Evolutionary conservation across 164 flowering plant genomes (phyloP), one percentile per base, ranked within the genome.

Genomic region (Tinospora cordifolia): DNA sequence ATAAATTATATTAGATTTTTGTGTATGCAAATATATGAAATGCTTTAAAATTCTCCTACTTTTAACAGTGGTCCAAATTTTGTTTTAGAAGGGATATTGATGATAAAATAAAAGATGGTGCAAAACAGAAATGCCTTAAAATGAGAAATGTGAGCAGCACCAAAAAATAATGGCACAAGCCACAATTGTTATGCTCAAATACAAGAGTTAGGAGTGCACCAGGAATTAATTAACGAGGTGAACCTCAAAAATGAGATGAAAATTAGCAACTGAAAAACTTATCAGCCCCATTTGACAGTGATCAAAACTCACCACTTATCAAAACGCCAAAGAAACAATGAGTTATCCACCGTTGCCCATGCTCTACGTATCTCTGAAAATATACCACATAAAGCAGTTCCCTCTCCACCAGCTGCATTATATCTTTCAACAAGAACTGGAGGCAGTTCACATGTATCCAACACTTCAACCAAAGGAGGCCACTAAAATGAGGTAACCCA

Each of bases 341-440:
- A 87, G 73, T 89, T 91, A 77, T 95, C 99, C 2, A 95, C 98
- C 0, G 99, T 87, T 63, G 98, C 99, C 99, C 99, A 95, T 49
- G 98, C 99, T 76, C 99, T 81, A 21, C 92, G 88, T 74, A 95
- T 92, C 77, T 95, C 98, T 4, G 99, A 94, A 83, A 95, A 95
- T 75, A 95, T 85, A 68, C 99, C 99, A 84, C 99, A 95, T 62
- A 95, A 78, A 36, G 99, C 97, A 40, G 90, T 90, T 66, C 98
- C 99, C 74, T 95, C 99, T 15, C 99, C 98, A 76, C 98, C 96
- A 69, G 97, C 90, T 41, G 90, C 90, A 85, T 89, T 91, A 64
- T 95, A 95, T 79, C 97, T 88, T 77, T 95, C 96, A 75, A 90
- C 75, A 13, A 95, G 89, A 26, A 88, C 90, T 44, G 87, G 76